A percentile compares a stretch with the other conserved stretches of the same genome.
Conservation (phyloP, 257 asterid species). For the Catharanthus roseus region DNA sequence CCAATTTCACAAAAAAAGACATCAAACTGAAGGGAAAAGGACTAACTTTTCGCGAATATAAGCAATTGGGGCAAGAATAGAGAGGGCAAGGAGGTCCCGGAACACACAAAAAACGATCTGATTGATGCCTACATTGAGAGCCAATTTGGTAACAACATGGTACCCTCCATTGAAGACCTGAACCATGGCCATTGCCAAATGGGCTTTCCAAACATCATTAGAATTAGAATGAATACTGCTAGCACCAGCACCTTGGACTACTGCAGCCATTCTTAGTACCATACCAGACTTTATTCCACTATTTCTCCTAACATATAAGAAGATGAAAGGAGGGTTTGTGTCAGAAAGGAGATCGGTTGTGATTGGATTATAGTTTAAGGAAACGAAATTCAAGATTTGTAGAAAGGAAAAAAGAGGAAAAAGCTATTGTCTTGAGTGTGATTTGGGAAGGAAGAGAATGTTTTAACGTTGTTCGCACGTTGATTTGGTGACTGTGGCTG, state of each 20-base stretch:
- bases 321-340: not conserved
- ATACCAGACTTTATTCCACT: not conserved
- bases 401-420: not conserved
- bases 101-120: slow-evolving; percentile 84
- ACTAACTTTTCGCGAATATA: slow-evolving; percentile 81
- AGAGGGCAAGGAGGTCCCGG: slow-evolving; percentile 76
- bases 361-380: slow-evolving; percentile 6
- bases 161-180: slow-evolving; percentile 75
- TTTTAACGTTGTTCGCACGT: not conserved
- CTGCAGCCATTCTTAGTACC: slow-evolving; percentile 31
- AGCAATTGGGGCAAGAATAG: slow-evolving; percentile 86
- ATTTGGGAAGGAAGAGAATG: not conserved
- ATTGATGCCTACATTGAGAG: slow-evolving; percentile 86
- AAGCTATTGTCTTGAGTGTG: not conserved
- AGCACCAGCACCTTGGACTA: slow-evolving; percentile 22
- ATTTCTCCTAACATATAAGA: not conserved
- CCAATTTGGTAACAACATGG: slow-evolving; percentile 90
- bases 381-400: slow-evolving; percentile 2
- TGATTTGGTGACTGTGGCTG: too few species aligned
- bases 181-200: slow-evolving; percentile 74
- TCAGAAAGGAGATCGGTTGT: slow-evolving; percentile 8
- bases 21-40: not conserved
- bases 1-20: not conserved
- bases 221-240: not conserved
- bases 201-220: slow-evolving; percentile 66